Conservation (phyloP, 306 rosid genomes). For the Amphicarpaea edgeworthii region DNA sequence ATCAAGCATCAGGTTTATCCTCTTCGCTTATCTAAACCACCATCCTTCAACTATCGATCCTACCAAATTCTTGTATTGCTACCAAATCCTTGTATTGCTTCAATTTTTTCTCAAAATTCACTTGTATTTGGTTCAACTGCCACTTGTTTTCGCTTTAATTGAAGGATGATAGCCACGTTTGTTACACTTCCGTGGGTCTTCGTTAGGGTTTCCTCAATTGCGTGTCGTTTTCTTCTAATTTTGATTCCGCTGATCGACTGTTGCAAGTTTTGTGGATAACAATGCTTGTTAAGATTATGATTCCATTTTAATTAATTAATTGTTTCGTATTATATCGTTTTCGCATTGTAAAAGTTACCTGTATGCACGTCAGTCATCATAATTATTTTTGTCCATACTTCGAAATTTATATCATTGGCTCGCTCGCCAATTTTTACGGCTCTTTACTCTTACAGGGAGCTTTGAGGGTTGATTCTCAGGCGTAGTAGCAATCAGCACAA, state of each 20-base stretch:
- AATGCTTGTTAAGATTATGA: conserved; percentile 4
- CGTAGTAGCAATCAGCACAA: conserved; percentile 9
- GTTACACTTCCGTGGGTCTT: not conserved
- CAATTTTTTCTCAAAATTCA: not conserved
- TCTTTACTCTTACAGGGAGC: conserved; percentile 49
- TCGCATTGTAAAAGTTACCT: not conserved
- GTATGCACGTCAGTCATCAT: not conserved
- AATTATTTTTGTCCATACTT: not conserved
- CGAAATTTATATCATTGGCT: not conserved
- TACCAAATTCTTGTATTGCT: not conserved
- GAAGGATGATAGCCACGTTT: not conserved
- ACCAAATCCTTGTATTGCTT: not conserved
- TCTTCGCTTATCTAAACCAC: not conserved
- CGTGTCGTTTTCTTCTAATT: not conserved
- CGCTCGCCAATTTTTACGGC: not conserved
- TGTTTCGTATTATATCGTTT: not conserved
- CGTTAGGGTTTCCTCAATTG: conserved; percentile 42
- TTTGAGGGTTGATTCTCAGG: conserved; percentile 37
- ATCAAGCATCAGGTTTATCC: conserved; percentile 43
- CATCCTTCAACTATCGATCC: conserved; percentile 1
- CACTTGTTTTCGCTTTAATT: not conserved
- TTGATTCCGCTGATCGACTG: conserved; percentile 19
- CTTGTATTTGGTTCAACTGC: conserved; percentile 22
- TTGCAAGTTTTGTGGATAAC: not conserved
- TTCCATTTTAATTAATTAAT: not conserved